These are phyloP conservation scores for Atalantia buxifolia DNA, from an alignment of 345 rosid genomes.

Conservation along the genomic window DNA sequence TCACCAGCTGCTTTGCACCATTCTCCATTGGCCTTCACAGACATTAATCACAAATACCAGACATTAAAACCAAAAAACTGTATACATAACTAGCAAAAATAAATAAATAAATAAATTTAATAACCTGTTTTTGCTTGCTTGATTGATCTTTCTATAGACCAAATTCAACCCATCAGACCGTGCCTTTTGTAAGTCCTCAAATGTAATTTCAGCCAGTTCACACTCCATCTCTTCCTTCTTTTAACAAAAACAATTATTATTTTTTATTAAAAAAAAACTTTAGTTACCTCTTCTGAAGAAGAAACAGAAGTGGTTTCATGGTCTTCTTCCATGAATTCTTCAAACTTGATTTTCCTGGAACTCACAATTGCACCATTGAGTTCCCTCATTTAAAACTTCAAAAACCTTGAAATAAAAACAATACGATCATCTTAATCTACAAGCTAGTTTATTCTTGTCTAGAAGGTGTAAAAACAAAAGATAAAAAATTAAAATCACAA, in stretches of 20 bases:
- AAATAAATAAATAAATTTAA: neutral
- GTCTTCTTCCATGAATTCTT: constrained; percentile 30
- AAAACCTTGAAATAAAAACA: neutral
- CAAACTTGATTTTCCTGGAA: constrained; percentile 28
- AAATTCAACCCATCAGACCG: constrained; percentile 66
- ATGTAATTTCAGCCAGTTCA: constrained; percentile 64
- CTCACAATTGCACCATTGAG: constrained; percentile 3
- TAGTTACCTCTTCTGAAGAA: constrained; percentile 34
- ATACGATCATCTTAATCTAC: no score
- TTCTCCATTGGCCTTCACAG: constrained; percentile 60
- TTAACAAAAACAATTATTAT: neutral
- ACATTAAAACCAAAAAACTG: neutral
- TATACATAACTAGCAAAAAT: neutral
- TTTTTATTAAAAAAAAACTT: neutral
- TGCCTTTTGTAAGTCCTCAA: constrained; percentile 74
- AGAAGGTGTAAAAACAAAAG: no score
- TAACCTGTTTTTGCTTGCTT: constrained; percentile 2
- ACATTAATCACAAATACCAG: neutral
- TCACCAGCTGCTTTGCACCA: constrained; percentile 72
- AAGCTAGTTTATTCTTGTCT: no score
- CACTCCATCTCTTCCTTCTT: constrained; percentile 62
- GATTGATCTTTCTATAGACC: constrained; percentile 25
- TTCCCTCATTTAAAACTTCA: constrained; percentile 25
- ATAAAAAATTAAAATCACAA: no score
- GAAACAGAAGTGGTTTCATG: constrained; percentile 15